Conservation (phyloP, 2,329 filamentous ascomycete species). For the Nemania abortiva region DNA sequence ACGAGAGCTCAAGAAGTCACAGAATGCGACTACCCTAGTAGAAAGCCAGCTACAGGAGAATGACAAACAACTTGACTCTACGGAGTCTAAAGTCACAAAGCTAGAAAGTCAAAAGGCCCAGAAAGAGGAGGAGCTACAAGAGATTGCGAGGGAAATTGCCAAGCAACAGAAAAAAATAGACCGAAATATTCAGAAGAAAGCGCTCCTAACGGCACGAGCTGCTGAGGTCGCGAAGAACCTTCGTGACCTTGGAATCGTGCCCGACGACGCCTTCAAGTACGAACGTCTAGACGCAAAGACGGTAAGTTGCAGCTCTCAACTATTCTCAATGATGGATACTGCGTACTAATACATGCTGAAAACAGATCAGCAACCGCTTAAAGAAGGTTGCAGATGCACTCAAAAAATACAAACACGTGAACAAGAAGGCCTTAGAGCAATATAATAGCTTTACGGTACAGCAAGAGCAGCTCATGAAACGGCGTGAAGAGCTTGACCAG, state of each 20-base stretch:
- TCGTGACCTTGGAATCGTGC: slow-evolving; percentile 89
- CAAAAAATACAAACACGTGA: slow-evolving; percentile 97
- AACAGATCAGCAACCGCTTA: slow-evolving; percentile 73
- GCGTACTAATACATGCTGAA: slow-evolving; percentile 41
- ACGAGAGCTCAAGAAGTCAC: slow-evolving; percentile 82
- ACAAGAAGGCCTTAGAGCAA: slow-evolving; percentile 99
- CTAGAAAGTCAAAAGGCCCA: slow-evolving; percentile 64
- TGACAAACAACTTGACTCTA: slow-evolving; percentile 76
- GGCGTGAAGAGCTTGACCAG: slow-evolving; percentile 86
- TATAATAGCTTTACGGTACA: slow-evolving; percentile 97
- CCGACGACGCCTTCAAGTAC: slow-evolving; percentile 95
- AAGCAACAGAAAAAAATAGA: slow-evolving; percentile 91
- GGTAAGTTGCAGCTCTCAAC: slow-evolving; percentile 61
- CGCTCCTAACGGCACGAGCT: slow-evolving; percentile 79
- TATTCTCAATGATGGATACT: neutral
- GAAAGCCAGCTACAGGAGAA: slow-evolving; percentile 78
- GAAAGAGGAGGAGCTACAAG: slow-evolving; percentile 78
- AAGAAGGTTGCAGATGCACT: slow-evolving; percentile 92
- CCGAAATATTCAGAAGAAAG: slow-evolving; percentile 90
- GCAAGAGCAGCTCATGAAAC: slow-evolving; percentile 85
- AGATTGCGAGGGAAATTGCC: slow-evolving; percentile 81
- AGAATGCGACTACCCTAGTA: slow-evolving; percentile 74
- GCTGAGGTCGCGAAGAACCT: slow-evolving; percentile 89
- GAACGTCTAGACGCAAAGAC: slow-evolving; percentile 82
- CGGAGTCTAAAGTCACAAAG: slow-evolving; percentile 54